Evolutionary conservation across 129 eudicot species (phyloP).

Genomic region (Tagetes patula): DNA sequence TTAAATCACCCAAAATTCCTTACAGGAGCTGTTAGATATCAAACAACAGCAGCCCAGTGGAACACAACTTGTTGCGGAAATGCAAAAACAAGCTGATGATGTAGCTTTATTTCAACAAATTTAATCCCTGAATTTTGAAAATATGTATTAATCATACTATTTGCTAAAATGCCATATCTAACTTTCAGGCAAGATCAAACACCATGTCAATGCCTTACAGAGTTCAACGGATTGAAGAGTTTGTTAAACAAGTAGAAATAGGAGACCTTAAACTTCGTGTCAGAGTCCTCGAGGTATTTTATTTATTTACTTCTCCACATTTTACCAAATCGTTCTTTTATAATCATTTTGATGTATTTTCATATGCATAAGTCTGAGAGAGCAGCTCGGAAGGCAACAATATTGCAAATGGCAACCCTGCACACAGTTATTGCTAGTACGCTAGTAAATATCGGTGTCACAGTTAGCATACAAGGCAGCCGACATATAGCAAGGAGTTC

Average conservation of each 20-base stretch:
- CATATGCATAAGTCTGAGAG: slow-evolving; percentile 70
- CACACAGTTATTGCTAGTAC: slow-evolving; percentile 79
- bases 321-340: neutral
- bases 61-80: slow-evolving; percentile 76
- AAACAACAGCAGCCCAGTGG: slow-evolving; percentile 70
- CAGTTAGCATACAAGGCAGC: slow-evolving; percentile 68
- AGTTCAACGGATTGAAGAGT: slow-evolving; percentile 88
- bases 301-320: neutral
- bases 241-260: slow-evolving; percentile 80
- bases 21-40: slow-evolving; percentile 90
- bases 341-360: slow-evolving; percentile 16
- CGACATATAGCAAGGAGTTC: slow-evolving; percentile 69
- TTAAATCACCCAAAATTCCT: neutral
- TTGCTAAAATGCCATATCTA: slow-evolving; percentile 10
- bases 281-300: slow-evolving; percentile 83
- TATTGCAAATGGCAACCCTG: slow-evolving; percentile 91
- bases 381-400: slow-evolving; percentile 89
- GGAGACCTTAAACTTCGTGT: slow-evolving; percentile 97
- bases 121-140: neutral
- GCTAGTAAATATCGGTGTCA: slow-evolving; percentile 70
- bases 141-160: neutral
- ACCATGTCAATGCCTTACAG: slow-evolving; percentile 95
- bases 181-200: slow-evolving; percentile 73
- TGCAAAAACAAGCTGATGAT: slow-evolving; percentile 89
- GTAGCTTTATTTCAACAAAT: slow-evolving; percentile 36